Base-by-base conservation (phyloP, 257 asterid species). In the Catharanthus roseus region DNA sequence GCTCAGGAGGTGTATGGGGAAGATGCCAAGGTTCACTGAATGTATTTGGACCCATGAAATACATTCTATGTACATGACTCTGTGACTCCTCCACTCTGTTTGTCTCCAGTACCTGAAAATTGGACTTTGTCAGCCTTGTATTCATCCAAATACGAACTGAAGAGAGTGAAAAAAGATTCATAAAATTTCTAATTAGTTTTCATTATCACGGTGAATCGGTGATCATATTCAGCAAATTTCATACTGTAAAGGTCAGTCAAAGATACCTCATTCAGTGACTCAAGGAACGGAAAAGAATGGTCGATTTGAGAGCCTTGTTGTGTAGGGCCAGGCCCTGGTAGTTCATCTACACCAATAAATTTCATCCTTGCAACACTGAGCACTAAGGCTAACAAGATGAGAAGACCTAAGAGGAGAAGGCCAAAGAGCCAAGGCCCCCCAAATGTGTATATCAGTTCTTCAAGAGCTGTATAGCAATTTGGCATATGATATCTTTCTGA, bases 381-480 rank as follows among this genome's bases (percentile, higher is more conserved):
- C 72, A 95, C 99, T 68, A 88, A 75, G 44, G 99, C 96, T 70
- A 95, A 89, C 78, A 95, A 83, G 81, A 95, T 76, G 67, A 95
- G 92, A 69, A 95, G 87, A 79, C 92, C 91, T 80, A 95, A 77
- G 71, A 95, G 96, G 74, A 95, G 91, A 76, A 95, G 89, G 71
- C 97, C 95, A 79, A 95, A 95, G 77, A 86, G 77, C 99, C 99
- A 95, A 72, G 98, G 99, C 62, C 99, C 99, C 57, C 99, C 99
- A 87, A 95, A 95, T 61, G 97, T 91, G 83, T 95, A 88, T 67
- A 95, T 85, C 83, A 95, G 80, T 84, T 95, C 98, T 75, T 91
- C 99, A 69, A 95, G 96, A 69, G 99, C 93, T 38, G 99, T 95
- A 80, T 90, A 95, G 82, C 99, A 95, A 68, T 85, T 84, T 64